These are phyloP conservation scores for Pythium folliculosum DNA, from an alignment of 352 stramenopile genomes.

Conservation along the genomic window DNA sequence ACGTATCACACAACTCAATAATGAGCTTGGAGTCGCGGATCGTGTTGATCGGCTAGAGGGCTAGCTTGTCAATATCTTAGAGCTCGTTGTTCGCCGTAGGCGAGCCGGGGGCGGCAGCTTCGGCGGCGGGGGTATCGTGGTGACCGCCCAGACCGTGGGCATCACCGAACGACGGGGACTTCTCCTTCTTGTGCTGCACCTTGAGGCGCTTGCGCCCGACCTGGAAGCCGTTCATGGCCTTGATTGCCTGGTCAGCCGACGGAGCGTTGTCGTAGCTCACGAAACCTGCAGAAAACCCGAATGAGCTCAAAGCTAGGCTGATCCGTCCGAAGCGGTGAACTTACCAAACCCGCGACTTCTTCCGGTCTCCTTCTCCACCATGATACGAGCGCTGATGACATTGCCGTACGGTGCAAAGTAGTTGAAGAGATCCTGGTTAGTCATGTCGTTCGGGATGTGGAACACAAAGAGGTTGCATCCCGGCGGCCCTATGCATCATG, in stretches of 20 bases:
- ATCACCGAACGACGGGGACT: conserved; percentile 73
- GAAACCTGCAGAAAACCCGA: too few relatives aligned
- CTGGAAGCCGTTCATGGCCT: conserved; percentile 95
- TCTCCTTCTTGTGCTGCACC: conserved; percentile 95
- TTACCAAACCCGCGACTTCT: conserved; percentile 93
- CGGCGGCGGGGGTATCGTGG: conserved; percentile 48
- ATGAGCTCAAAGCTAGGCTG: too few relatives aligned
- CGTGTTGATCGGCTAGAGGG: neutral
- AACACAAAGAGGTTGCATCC: conserved; percentile 98
- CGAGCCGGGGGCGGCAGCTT: conserved; percentile 38
- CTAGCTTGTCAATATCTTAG: conserved; percentile 20
- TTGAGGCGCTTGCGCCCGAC: conserved; percentile 96
- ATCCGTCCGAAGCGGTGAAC: too few relatives aligned
- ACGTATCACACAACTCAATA: neutral
- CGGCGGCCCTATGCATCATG: conserved; percentile 79
- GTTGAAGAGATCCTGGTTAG: conserved; percentile 96
- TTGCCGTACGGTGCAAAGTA: conserved; percentile 96
- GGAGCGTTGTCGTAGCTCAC: conserved; percentile 95
- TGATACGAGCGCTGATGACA: conserved; percentile 95
- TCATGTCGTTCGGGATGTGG: conserved; percentile 98
- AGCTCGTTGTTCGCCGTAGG: conserved; percentile 36
- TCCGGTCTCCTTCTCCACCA: conserved; percentile 96
- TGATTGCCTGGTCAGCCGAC: conserved; percentile 92
- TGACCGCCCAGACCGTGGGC: conserved; percentile 41
- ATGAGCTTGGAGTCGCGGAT: neutral